Evolutionary conservation across 139 green algal genomes (phyloP).

Genomic region (Tetradesmus obliquus): DNA sequence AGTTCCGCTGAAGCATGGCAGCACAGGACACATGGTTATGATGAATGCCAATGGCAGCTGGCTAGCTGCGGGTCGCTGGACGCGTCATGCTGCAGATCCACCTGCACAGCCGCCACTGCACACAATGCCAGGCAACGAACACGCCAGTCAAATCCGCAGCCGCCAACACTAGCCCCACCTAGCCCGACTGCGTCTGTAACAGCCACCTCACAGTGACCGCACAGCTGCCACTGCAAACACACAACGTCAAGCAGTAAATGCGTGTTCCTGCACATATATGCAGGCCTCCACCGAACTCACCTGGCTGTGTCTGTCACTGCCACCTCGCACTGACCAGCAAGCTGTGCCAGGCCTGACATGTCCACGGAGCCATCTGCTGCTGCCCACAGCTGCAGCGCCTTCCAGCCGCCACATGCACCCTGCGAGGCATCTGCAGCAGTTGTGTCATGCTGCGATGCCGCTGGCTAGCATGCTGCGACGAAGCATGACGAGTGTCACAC

Average conservation of each 20-base stretch:
- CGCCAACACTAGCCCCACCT: not conserved
- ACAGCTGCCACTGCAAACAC: no score
- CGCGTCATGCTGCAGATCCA: no score
- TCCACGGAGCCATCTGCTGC: slow-evolving; percentile 42
- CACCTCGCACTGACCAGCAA: slow-evolving; percentile 59
- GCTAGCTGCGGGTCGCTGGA: no score
- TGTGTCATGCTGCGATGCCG: not conserved
- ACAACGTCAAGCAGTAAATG: no score
- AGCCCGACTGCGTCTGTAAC: not conserved
- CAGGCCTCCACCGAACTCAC: not conserved
- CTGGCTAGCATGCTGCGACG: no score
- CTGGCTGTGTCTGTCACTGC: slow-evolving; percentile 62
- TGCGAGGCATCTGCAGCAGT: not conserved
- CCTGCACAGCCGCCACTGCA: no score
- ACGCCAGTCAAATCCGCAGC: not conserved
- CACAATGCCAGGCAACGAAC: no score
- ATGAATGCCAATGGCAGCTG: no score
- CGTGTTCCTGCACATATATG: no score
- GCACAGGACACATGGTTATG: no score
- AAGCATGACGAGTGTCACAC: no score
- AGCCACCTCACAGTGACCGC: not conserved
- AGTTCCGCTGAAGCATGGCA: no score
- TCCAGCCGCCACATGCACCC: slow-evolving; percentile 62
- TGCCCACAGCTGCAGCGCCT: slow-evolving; percentile 58
- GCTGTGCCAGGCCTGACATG: slow-evolving; percentile 46